Percentiles rank a stretch among this genome's conserved stretches.
Conservation (phyloP, 2,329 filamentous ascomycete genomes). For the Pseudocercospora eumusae region DNA sequence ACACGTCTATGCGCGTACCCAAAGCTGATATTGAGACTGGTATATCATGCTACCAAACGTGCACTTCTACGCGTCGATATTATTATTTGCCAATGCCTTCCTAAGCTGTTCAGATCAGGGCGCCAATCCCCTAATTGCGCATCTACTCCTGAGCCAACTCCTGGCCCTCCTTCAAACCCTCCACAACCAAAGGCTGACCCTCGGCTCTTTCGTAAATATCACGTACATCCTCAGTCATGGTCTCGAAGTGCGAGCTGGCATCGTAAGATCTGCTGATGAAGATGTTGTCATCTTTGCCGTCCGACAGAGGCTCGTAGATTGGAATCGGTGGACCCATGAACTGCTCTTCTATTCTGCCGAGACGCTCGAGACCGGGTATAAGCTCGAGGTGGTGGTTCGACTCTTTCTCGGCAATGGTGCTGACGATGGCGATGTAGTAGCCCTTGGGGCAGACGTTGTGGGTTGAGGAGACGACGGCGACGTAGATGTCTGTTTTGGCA, state of each 20-base stretch:
- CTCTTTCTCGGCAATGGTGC: conserved; percentile 87
- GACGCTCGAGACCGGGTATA: conserved; percentile 84
- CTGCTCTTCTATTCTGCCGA: conserved; percentile 92
- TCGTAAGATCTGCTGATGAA: conserved; percentile 99
- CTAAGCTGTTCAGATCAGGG: too few species aligned
- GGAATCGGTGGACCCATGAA: conserved; percentile 94
- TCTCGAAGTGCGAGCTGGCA: conserved; percentile 97
- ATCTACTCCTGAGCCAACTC: conserved; percentile 68
- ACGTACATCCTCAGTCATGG: conserved; percentile 85
- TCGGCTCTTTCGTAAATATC: conserved; percentile 85
- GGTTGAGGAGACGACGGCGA: conserved; percentile 89
- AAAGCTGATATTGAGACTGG: too few species aligned
- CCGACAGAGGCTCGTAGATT: conserved; percentile 85
- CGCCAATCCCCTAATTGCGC: too few species aligned
- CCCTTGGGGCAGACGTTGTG: conserved; percentile 99
- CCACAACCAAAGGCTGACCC: conserved; percentile 83
- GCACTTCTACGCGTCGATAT: too few species aligned
- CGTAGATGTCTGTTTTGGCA: conserved; percentile 75
- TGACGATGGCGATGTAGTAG: conserved; percentile 98
- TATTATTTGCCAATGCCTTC: too few species aligned
- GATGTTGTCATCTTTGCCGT: conserved; percentile 83
- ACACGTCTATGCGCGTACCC: too few species aligned
- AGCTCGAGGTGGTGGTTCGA: conserved; percentile 97
- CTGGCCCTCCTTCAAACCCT: conserved; percentile 79
- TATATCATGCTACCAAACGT: too few species aligned